Evolutionary conservation across 2,329 filamentous ascomycete genomes (phyloP), one percentile per base, ranked within the genome.

Genomic region (Diaporthe caulivora): DNA sequence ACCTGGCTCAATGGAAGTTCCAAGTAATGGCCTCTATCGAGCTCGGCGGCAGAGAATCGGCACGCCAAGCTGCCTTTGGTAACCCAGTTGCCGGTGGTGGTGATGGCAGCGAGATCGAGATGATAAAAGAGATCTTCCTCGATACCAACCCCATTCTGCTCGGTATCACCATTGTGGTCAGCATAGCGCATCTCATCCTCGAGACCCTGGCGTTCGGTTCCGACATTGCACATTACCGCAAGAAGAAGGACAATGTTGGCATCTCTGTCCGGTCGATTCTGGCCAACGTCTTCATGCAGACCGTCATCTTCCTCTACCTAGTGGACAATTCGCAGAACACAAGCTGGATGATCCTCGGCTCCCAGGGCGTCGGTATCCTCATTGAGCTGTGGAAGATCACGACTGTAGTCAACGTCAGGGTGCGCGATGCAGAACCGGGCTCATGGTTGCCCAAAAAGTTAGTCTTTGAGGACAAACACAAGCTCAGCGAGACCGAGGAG

Each of bases 171-270:
- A 91, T 91, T 34, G 83, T 97, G 11, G 97, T 97, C 78, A 95
- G 92, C 76, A 89, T 99, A 73, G 88, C 97, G 51, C 97, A 99
- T 85, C 95, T 98, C 89, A 87, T 99, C 78, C 96, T 99, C 76
- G 97, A 99, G 84, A 95, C 94, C 80, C 90, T 99, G 44, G 97
- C 97, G 1, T 99, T 99, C 86, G 98, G 97, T 80, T 98, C 93
- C 81, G 97, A 99, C 81, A 98, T 99, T 81, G 92, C 95, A 64
- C 97, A 99, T 84, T 99, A 97, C 91, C 94, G 95, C 81, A 98
- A 98, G 87, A 99, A 99, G 92, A 99, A 99, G 88, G 97, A 98
- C 86, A 97, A 98, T 74, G 94, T 99, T 37, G 97, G 97, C 76
- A 97, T 98, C 58, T 98, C 95, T 1, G 93, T 99, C 74, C 95